A percentile compares a stretch with the other conserved stretches of the same genome.
Evolutionary conservation across 2,329 filamentous ascomycete species (phyloP).

Genomic region (Catunica adiposa): DNA sequence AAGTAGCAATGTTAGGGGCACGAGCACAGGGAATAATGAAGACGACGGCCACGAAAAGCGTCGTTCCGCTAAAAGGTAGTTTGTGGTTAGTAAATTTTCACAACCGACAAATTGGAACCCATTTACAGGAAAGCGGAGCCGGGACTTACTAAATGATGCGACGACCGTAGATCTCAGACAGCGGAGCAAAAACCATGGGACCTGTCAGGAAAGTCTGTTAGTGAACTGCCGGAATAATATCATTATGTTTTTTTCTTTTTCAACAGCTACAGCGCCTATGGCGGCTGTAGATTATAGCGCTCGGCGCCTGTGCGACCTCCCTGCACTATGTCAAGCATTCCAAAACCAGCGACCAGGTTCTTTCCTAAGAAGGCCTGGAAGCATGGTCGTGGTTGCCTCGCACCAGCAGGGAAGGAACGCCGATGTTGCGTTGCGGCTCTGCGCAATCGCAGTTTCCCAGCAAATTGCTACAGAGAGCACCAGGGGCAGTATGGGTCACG

Average conservation of each 20-base stretch:
- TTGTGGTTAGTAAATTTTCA: conserved; percentile 11
- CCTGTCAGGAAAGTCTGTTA: conserved; percentile 24
- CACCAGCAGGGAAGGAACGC: background rate
- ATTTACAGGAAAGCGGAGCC: background rate
- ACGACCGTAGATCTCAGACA: conserved; percentile 60
- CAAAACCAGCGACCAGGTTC: background rate
- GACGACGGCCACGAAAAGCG: conserved; percentile 52
- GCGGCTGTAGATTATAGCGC: too few relatives aligned
- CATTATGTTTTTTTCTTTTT: background rate
- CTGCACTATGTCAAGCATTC: background rate
- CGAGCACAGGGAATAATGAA: conserved; percentile 72
- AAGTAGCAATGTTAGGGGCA: conserved; percentile 56
- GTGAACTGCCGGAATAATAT: background rate
- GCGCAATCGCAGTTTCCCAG: background rate
- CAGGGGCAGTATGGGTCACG: background rate
- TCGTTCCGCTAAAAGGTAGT: conserved; percentile 30
- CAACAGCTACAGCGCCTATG: background rate
- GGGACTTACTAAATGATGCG: conserved; percentile 46
- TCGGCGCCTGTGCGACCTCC: too few relatives aligned
- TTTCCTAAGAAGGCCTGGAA: background rate
- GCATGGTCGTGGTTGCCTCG: background rate
- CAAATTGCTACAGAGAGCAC: background rate
- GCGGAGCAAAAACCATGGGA: conserved; percentile 63
- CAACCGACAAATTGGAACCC: background rate
- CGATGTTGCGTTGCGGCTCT: background rate